Base-by-base conservation (phyloP, 306 rosid species). In the Gillenia trifoliata region DNA sequence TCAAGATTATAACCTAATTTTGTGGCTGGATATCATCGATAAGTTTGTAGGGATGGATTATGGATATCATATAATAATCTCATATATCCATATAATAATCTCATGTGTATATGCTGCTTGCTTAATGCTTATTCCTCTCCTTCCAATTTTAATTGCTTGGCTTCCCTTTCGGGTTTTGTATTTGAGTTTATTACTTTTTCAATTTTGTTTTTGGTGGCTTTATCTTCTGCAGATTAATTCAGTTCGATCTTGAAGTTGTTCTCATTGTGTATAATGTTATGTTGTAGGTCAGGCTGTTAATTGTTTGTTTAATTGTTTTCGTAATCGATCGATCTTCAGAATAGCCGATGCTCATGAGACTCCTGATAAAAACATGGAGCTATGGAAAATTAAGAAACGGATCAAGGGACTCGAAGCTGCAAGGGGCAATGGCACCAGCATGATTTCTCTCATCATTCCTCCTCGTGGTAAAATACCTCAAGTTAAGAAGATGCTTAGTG, bases 341-440 rank as follows among this genome's bases (percentile, higher is more conserved):
- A 88, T 85, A 88, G 78, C 88, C 28, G 85, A 83, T 36, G 74
- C 71, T 75, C 87, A 83, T 22, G 86, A 83, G 54, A 81, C 88
- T 6, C 19, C 8, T 29, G 88, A 88, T 80, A 83, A 75, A 82
- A 79, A 81, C 76, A 88, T 88, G 45, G 86, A 85, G 83, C 81
- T 88, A 69, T 85, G 91, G 91, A 85, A 83, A 87, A 88, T 80
- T 16, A 85, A 85, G 84, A 88, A 83, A 74, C 74, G 81, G 78
- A 85, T 85, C 83, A 85, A 85, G 59, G 92, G 77, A 55, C 70
- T 81, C 71, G 89, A 88, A 83, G 25, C 86, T 77, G 86, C 89
- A 0, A 79, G 83, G 60, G 89, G 92, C 26, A 88, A 88, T 62
- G 92, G 89, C 25, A 85, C 92, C 54, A 83, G 89, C 82, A 88